Percentiles rank a stretch among this genome's conserved stretches.
Evolutionary conservation across 768 basidiomycete species (phyloP).

Genomic region (Pholiota conissans): DNA sequence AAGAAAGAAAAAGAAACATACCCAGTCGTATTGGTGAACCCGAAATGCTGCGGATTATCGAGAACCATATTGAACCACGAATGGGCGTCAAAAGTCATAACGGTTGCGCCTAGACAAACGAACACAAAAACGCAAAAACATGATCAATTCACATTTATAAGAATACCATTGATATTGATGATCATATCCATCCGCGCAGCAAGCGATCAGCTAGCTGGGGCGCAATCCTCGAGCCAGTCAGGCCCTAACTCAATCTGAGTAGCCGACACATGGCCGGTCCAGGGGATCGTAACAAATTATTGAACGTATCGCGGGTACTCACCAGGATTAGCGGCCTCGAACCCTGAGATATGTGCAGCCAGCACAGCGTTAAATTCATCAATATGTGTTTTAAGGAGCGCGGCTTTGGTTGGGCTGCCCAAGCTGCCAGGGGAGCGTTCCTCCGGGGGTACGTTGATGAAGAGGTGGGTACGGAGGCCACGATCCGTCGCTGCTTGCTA

Average conservation of each 20-base stretch:
- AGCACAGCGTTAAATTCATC: slow-evolving; percentile 43
- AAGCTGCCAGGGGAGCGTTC: slow-evolving; percentile 44
- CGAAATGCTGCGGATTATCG: slow-evolving; percentile 37
- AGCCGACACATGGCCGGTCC: neutral
- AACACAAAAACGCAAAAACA: too few species aligned
- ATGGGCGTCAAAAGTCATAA: slow-evolving; percentile 52
- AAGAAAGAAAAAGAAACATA: slow-evolving; percentile 18
- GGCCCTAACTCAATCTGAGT: too few species aligned
- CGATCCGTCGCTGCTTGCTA: slow-evolving; percentile 35
- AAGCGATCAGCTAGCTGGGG: too few species aligned
- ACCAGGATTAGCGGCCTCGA: slow-evolving; percentile 36
- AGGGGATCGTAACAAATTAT: neutral
- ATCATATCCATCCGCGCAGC: too few species aligned
- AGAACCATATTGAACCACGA: slow-evolving; percentile 47
- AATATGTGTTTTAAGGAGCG: slow-evolving; percentile 38
- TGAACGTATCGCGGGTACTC: too few species aligned
- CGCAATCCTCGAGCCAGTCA: too few species aligned
- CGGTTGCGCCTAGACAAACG: slow-evolving; percentile 29
- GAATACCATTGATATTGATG: too few species aligned
- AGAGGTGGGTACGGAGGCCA: slow-evolving; percentile 47
- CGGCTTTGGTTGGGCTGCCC: slow-evolving; percentile 33
- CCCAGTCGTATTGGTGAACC: slow-evolving; percentile 51
- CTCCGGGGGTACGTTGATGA: slow-evolving; percentile 58
- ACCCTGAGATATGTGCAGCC: slow-evolving; percentile 30
- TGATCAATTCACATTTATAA: too few species aligned